Base-by-base conservation (phyloP, 2,329 filamentous ascomycete species). In the Sclerotinia glacialis region DNA sequence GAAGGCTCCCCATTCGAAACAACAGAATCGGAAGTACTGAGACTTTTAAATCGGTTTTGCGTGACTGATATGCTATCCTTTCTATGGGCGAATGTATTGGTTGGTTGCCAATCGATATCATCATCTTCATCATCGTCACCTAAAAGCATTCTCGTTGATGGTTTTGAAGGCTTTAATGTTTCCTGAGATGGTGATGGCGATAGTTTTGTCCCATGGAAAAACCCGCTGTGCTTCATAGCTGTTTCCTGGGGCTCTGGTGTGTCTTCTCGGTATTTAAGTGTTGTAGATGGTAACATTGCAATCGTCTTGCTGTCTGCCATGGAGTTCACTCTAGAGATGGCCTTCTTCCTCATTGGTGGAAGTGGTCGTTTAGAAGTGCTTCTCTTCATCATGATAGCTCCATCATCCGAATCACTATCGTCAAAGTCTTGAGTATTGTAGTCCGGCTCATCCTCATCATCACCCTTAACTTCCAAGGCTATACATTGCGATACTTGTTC, bases 401-500 rank as follows among this genome's bases (percentile, higher is more conserved):
- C 86, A 70, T 89, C 86, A 64, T 77, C 75, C 1, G 90, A 91
- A 67, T 88, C 89, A 67, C 79, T 82, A 46, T 84, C 83, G 5
- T 82, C 78, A 31, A 87, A 84, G 16, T 80, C 78, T 34, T 79
- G 75, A 7, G 69, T 64, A 42, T 69, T 53, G 58, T 71, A 72
- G 9, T 71, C 59, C 6, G 67, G 65, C 16, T 92, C 89, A 1
- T 91, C 89, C 8, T 92, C 79, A 79, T 72, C 89, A 88, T 72
- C 89, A 87, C 93, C 76, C 85, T 96, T 96, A 72, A 87, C 84
- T 44, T 98, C 93, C 42, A 99, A 86, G 9, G 95, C 95, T 71
- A 97, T 97, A 77, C 93, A 97, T 77, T 98, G 94, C 76, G 93
- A 89, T 2, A 99, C 95, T 79, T 94, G 91, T 75, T 97, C 91